Conservation (phyloP, 345 rosid genomes). For the Kandelia obovata region DNA sequence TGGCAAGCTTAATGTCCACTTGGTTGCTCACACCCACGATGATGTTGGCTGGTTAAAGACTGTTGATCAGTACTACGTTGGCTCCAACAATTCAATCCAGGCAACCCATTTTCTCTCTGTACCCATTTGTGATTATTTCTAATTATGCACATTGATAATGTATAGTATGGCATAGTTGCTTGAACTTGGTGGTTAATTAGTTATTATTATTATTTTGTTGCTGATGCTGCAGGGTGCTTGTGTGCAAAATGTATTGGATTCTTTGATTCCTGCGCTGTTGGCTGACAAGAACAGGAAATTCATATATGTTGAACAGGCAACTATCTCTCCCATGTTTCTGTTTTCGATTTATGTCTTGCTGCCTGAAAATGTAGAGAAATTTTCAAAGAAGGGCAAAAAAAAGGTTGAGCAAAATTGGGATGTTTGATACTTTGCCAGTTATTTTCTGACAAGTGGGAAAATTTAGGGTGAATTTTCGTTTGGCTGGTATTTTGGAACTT, state of each 20-base stretch:
- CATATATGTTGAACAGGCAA: constrained; percentile 78
- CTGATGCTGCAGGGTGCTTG: constrained; percentile 65
- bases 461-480: neutral
- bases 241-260: constrained; percentile 90
- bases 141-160: neutral
- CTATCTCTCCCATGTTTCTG: constrained; percentile 18
- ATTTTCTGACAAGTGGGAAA: neutral
- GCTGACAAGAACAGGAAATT: constrained; percentile 91
- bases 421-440: neutral
- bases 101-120: constrained; percentile 24
- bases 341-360: constrained; percentile 7
- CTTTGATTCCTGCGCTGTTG: constrained; percentile 73
- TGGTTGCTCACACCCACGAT: constrained; percentile 91
- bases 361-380: neutral
- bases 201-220: neutral
- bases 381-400: neutral
- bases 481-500: neutral
- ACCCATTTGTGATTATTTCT: neutral
- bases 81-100: constrained; percentile 98
- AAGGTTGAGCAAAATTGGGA: neutral
- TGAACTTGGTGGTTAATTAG: neutral
- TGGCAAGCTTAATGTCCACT: constrained; percentile 84
- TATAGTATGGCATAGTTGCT: neutral
- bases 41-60: constrained; percentile 99
- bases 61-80: constrained; percentile 96